Percentiles rank a stretch among this genome's conserved stretches.
These are phyloP conservation scores for Candolleomyces eurysporus DNA, from an alignment of 768 basidiomycete species.

Conservation along the genomic window DNA sequence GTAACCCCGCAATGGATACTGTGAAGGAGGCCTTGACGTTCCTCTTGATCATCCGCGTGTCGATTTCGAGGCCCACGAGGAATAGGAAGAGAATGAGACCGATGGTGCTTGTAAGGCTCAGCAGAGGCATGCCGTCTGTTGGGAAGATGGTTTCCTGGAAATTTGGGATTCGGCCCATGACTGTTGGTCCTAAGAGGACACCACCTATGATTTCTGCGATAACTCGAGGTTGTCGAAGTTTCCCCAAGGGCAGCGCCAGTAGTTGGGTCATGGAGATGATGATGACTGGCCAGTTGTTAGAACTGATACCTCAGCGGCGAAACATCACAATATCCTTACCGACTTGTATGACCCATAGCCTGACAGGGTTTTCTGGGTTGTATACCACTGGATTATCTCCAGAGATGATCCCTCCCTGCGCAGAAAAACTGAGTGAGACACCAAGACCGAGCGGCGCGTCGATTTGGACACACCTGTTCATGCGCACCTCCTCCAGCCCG, in stretches of 20 bases:
- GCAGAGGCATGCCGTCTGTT: constrained; percentile 44
- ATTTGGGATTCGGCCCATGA: constrained; percentile 76
- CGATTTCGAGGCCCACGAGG: constrained; percentile 83
- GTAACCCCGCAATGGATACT: constrained; percentile 66
- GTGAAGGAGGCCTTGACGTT: constrained; percentile 56
- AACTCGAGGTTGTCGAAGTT: constrained; percentile 84
- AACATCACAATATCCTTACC: constrained; percentile 36
- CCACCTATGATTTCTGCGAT: constrained; percentile 93
- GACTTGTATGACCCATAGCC: constrained; percentile 75
- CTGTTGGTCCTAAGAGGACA: constrained; percentile 75
- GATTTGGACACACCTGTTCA: no score
- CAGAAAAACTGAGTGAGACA: not conserved
- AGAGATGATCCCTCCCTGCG: constrained; percentile 72
- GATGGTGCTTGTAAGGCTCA: constrained; percentile 72
- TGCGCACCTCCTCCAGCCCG: constrained; percentile 47
- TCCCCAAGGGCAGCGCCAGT: constrained; percentile 60
- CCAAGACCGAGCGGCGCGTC: no score
- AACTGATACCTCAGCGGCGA: not conserved
- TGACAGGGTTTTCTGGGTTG: constrained; percentile 64
- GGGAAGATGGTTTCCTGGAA: constrained; percentile 68
- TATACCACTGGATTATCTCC: constrained; percentile 68
- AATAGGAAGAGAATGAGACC: constrained; percentile 80
- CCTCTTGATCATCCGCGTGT: constrained; percentile 62
- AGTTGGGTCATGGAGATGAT: constrained; percentile 80
- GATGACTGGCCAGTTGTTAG: constrained; percentile 47